Evolutionary conservation across 2,329 filamentous ascomycete species (phyloP).

Genomic region (Orbilia oligospora): DNA sequence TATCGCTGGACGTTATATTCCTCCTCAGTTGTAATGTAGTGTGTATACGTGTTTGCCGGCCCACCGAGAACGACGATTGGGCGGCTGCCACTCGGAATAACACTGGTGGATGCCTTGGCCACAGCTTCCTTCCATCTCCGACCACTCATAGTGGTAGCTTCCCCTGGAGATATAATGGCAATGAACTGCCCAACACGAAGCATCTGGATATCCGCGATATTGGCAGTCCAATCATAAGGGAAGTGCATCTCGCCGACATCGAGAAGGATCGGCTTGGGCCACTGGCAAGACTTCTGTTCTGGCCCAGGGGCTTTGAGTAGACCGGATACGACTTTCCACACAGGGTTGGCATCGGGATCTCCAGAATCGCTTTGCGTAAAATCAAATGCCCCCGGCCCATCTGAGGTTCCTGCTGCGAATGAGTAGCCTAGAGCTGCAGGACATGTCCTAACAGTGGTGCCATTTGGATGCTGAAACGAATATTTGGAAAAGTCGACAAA

Average conservation of each 20-base stretch:
- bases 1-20: slow-evolving; percentile 90
- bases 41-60: slow-evolving; percentile 90
- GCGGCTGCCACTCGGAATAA: slow-evolving; percentile 69
- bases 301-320: slow-evolving; percentile 79
- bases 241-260: slow-evolving; percentile 84
- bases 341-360: slow-evolving; percentile 77
- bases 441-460: slow-evolving; percentile 80
- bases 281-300: slow-evolving; percentile 82
- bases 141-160: slow-evolving; percentile 93
- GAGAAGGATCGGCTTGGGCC: slow-evolving; percentile 85
- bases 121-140: slow-evolving; percentile 86
- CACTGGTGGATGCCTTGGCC: slow-evolving; percentile 69
- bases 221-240: slow-evolving; percentile 91
- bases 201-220: slow-evolving; percentile 89
- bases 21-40: slow-evolving; percentile 83
- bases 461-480: slow-evolving; percentile 80
- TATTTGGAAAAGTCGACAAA: slow-evolving; percentile 86
- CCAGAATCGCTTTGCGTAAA: slow-evolving; percentile 89
- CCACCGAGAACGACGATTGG: slow-evolving; percentile 81
- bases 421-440: slow-evolving; percentile 90
- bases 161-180: slow-evolving; percentile 86
- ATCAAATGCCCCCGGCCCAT: slow-evolving; percentile 91
- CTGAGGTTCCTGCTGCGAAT: slow-evolving; percentile 92
- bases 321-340: slow-evolving; percentile 83
- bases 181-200: slow-evolving; percentile 87